Evolutionary conservation across 1,139 yeast species (phyloP).

Genomic region (Lodderomyces oxycetoniae): DNA sequence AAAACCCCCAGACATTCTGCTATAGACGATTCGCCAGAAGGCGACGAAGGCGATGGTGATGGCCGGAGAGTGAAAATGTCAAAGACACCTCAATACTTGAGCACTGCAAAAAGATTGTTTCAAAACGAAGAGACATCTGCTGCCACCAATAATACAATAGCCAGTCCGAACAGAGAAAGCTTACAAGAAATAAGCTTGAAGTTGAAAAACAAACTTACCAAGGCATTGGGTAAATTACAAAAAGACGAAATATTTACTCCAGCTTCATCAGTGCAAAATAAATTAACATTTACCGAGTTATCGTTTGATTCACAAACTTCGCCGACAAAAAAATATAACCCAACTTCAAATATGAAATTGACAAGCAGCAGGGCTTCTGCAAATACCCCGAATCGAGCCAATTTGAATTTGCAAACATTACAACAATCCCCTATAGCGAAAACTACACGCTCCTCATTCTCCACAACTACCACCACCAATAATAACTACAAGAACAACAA

Average conservation of each 20-base stretch:
- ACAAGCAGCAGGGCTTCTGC: conserved; percentile 21
- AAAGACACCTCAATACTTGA: conserved; percentile 39
- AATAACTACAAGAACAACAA: no score
- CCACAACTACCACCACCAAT: conserved; percentile 2
- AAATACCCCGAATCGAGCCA: conserved; percentile 23
- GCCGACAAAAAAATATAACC: conserved; percentile 25
- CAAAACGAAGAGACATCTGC: conserved; percentile 11
- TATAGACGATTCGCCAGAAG: conserved; percentile 17
- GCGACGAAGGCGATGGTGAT: conserved; percentile 19
- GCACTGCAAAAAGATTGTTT: conserved; percentile 36
- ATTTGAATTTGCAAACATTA: conserved; percentile 36
- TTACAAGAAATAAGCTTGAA: conserved; percentile 38
- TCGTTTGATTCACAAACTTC: conserved; percentile 28
- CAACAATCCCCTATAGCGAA: conserved; percentile 29
- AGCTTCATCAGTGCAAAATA: conserved; percentile 9
- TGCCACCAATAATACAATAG: conserved; percentile 11
- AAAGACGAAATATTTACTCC: conserved; percentile 16
- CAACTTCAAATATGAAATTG: conserved; percentile 2
- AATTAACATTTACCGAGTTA: conserved; percentile 31
- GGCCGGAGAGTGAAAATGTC: conserved; percentile 23
- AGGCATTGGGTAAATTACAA: conserved; percentile 40
- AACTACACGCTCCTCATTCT: neutral
- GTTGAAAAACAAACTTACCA: conserved; percentile 34
- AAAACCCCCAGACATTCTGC: conserved; percentile 36
- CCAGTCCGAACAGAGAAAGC: conserved; percentile 21